A percentile compares a stretch with the other conserved stretches of the same genome.
Conservation (phyloP, 768 basidiomycete species). For the Phylloporus sp. region DNA sequence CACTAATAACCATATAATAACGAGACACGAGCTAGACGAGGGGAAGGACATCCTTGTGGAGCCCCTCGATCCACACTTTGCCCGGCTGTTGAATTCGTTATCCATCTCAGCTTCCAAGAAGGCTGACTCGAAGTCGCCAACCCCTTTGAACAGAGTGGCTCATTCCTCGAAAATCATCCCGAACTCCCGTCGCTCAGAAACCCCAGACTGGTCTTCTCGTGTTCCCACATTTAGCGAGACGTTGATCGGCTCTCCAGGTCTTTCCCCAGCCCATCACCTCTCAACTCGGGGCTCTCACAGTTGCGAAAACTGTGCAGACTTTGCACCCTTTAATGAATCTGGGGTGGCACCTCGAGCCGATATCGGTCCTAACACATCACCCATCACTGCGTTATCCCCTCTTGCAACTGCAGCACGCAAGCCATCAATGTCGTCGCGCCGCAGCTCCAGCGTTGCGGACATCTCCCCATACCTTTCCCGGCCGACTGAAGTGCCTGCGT, state of each 20-base stretch:
- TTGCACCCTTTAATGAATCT: not conserved
- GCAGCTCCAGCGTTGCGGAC: slow-evolving; percentile 52
- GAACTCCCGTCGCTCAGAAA: slow-evolving; percentile 15
- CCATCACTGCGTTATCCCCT: slow-evolving; percentile 9
- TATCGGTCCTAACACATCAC: slow-evolving; percentile 8
- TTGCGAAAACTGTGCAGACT: slow-evolving; percentile 2
- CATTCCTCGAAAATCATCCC: slow-evolving; percentile 9
- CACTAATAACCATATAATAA: slow-evolving; percentile 11
- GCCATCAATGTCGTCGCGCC: slow-evolving; percentile 25
- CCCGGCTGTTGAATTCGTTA: slow-evolving; percentile 59
- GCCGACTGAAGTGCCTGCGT: slow-evolving; percentile 49
- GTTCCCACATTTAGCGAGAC: slow-evolving; percentile 21
- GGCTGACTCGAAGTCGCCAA: slow-evolving; percentile 10
- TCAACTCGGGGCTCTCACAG: slow-evolving; percentile 3
- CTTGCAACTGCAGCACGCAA: slow-evolving; percentile 19
- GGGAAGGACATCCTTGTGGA: slow-evolving; percentile 26
- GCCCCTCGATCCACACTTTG: slow-evolving; percentile 65
- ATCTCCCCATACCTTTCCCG: slow-evolving; percentile 67
- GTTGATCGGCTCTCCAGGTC: slow-evolving; percentile 3
- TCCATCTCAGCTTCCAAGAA: slow-evolving; percentile 50
- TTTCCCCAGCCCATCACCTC: slow-evolving; percentile 4
- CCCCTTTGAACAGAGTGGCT: slow-evolving; percentile 1
- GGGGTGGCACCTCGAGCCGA: slow-evolving; percentile 1
- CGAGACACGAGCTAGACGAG: slow-evolving; percentile 34
- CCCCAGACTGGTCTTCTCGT: slow-evolving; percentile 33